phyloP scores from a whole-genome alignment of 1,139 yeast genomes.

The Lodderomyces parapsilosis region DNA sequence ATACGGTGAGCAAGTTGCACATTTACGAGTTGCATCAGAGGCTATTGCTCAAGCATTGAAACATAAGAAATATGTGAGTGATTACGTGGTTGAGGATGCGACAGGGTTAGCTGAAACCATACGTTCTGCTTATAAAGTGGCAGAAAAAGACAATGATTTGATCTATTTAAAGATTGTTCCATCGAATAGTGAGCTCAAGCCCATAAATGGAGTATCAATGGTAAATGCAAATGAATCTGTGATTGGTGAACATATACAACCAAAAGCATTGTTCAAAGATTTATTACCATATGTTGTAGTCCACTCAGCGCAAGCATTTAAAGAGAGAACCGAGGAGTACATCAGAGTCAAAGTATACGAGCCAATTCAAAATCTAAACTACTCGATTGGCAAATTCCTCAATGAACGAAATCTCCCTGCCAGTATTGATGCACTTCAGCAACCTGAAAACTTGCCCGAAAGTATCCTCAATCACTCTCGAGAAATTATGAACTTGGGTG shows the following conservation, averaged over 20 bases:
- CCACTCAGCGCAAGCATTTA: constrained; percentile 66
- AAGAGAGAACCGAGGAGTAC: constrained; percentile 61
- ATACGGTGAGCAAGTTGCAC: constrained; percentile 72
- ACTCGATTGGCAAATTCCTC: constrained; percentile 44
- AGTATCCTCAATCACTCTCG: constrained; percentile 54
- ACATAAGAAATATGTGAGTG: constrained; percentile 42
- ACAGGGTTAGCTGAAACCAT: constrained; percentile 47
- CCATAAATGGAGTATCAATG: constrained; percentile 52
- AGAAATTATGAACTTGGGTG: constrained; percentile 57
- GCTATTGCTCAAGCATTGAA: constrained; percentile 36
- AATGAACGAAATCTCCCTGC: constrained; percentile 56
- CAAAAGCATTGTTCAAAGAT: constrained; percentile 32
- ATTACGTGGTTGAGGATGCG: constrained; percentile 46
- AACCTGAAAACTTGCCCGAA: constrained; percentile 63
- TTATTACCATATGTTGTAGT: constrained; percentile 67
- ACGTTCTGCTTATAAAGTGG: constrained; percentile 43
- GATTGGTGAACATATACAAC: neutral
- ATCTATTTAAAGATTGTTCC: constrained; percentile 73
- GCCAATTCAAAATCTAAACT: constrained; percentile 54
- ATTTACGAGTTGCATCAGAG: constrained; percentile 41
- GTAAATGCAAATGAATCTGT: constrained; percentile 49
- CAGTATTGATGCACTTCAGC: constrained; percentile 60
- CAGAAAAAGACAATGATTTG: constrained; percentile 80
- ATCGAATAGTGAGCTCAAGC: constrained; percentile 34
- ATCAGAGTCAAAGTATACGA: constrained; percentile 48